These are phyloP conservation scores for Onygenales sp. DNA, from an alignment of 2,329 filamentous ascomycete genomes.

Conservation along the genomic window DNA sequence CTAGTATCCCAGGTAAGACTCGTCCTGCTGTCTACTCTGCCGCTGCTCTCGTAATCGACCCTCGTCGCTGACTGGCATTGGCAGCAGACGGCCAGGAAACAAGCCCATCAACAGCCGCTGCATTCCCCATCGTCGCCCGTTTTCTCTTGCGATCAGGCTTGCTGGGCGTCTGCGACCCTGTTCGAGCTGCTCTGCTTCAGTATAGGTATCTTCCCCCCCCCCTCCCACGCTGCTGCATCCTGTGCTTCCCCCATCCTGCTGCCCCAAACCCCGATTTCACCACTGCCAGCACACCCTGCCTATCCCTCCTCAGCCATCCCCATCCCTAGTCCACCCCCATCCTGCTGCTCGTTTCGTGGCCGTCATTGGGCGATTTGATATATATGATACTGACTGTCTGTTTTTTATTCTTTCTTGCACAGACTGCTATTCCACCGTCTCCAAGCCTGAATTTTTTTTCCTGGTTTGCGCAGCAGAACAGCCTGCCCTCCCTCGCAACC, in stretches of 20 bases:
- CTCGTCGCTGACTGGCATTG: slow-evolving; percentile 4
- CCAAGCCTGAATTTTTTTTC: neutral
- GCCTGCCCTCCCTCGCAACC: neutral
- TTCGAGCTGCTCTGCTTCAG: neutral
- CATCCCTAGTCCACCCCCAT: neutral
- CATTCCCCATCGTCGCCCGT: slow-evolving; percentile 5
- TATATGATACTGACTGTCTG: neutral
- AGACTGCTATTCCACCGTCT: neutral
- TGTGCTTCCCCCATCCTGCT: slow-evolving; percentile 21
- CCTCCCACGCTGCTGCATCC: slow-evolving; percentile 24
- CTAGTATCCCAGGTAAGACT: neutral
- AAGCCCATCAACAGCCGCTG: slow-evolving; percentile 3
- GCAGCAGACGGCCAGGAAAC: slow-evolving; percentile 1
- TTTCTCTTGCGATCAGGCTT: slow-evolving; percentile 2
- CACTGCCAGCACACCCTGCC: slow-evolving; percentile 21
- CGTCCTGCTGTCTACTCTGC: neutral
- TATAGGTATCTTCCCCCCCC: slow-evolving; percentile 6
- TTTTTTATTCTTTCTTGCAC: neutral
- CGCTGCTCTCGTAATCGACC: neutral
- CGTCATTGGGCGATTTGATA: neutral
- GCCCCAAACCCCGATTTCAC: slow-evolving; percentile 13
- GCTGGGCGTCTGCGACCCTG: slow-evolving; percentile 5
- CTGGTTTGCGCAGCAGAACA: neutral
- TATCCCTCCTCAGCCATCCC: neutral
- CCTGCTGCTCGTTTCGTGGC: neutral